A percentile compares a stretch with the other conserved stretches of the same genome.
phyloP scores from a whole-genome alignment of 768 basidiomycete genomes.

The Coprinopsis sp. region DNA sequence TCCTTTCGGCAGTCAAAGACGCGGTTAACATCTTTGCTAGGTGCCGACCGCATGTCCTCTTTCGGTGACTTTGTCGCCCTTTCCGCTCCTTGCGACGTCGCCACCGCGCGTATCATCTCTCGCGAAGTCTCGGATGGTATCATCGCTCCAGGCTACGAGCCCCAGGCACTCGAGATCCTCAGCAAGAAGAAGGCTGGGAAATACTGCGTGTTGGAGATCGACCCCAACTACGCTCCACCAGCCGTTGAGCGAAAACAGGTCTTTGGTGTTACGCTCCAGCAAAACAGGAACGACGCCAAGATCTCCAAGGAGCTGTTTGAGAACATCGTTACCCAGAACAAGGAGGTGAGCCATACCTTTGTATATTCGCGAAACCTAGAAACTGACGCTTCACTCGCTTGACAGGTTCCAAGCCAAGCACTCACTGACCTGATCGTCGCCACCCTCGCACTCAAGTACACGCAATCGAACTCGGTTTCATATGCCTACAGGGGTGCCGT shows the following conservation, averaged over 20 bases:
- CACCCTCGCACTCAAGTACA: slow-evolving; percentile 96
- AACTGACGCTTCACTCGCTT: not conserved
- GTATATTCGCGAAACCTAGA: not conserved
- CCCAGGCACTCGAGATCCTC: slow-evolving; percentile 85
- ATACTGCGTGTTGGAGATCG: slow-evolving; percentile 97
- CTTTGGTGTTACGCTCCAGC: slow-evolving; percentile 86
- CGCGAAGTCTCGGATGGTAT: slow-evolving; percentile 98
- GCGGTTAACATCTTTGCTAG: slow-evolving; percentile 30
- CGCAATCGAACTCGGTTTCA: slow-evolving; percentile 97
- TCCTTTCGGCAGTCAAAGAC: not conserved
- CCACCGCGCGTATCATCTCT: slow-evolving; percentile 96
- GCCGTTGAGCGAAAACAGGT: slow-evolving; percentile 91
- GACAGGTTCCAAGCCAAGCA: slow-evolving; percentile 69
- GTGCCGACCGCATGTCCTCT: slow-evolving; percentile 98
- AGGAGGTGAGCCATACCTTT: slow-evolving; percentile 50
- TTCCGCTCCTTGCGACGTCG: slow-evolving; percentile 86
- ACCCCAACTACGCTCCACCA: slow-evolving; percentile 75
- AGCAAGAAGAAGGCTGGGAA: slow-evolving; percentile 97
- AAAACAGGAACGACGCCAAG: slow-evolving; percentile 85
- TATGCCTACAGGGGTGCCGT: slow-evolving; percentile 91
- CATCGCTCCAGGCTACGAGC: slow-evolving; percentile 89
- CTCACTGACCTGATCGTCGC: slow-evolving; percentile 93
- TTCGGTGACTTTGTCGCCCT: slow-evolving; percentile 99
- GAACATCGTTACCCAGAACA: slow-evolving; percentile 87
- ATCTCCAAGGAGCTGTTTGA: slow-evolving; percentile 76